Evolutionary conservation across 2,329 filamentous ascomycete genomes (phyloP), one percentile per base, ranked within the genome.

Genomic region (Cladosporium sp.): DNA sequence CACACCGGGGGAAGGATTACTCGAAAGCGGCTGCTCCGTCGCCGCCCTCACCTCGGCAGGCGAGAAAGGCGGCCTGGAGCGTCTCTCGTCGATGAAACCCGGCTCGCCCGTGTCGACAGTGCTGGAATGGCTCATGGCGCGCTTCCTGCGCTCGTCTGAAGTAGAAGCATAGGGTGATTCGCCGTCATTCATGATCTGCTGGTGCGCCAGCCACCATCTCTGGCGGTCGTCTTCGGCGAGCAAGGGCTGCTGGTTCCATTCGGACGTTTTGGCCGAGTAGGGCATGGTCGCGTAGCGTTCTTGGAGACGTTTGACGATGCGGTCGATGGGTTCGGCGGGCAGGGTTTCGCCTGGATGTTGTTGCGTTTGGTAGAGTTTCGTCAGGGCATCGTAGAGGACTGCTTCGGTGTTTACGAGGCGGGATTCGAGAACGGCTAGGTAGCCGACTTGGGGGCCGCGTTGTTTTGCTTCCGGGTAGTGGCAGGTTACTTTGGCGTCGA

Each of bases 161-260:
- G n/a, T n/a, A 39, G 35, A 29, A 16, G 25, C 36, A 6, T 32
- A 32, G 30, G 41, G 33, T 12, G 48, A 43, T 8, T 50, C 41
- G 40, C 48, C 27, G 2, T 38, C 33, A 18, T n/a, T 33, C 25
- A 43, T 16, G n/a, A 50, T 50, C 27, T 50, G 39, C 40, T 43
- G 48, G 13, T 25, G 48, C n/a, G 39, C 48, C 15, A 50, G 32
- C 39, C 39, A 50, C 48, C 48, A 50, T 7, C 48, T 20, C 35
- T 43, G 41, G n/a, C 39, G 40, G 13, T 43, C 48, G 8, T 50
- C 39, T 12, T 50, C 48, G 15, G 39, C 48, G 7, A 43, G 39
- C 22, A 50, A 15, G 29, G 48, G 48, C 40, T 51, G 49, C 25
- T 51, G 41, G 18, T 51, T 41, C 49, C 49, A 51, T 32, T 51